Evolutionary conservation across 1,284 basidiomycete genomes (phyloP).

Genomic region (Tilletia setariae): DNA sequence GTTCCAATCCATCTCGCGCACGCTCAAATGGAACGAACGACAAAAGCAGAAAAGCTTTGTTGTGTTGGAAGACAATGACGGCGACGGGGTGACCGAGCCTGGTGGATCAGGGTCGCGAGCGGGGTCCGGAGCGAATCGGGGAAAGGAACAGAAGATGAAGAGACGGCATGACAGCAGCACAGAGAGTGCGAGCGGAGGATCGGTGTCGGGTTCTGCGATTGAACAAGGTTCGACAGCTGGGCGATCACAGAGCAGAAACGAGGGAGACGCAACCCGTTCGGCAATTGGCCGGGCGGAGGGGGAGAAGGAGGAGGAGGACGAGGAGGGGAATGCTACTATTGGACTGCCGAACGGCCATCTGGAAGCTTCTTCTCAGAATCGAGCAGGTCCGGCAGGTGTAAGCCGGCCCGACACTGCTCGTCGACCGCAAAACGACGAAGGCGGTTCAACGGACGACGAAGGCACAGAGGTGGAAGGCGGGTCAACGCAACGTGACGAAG

Average conservation of each 20-base stretch:
- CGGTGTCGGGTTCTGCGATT: neutral
- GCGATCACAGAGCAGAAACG: neutral
- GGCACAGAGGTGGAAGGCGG: neutral
- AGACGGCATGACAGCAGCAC: neutral
- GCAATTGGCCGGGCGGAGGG: slow-evolving; percentile 13
- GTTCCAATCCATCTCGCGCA: slow-evolving; percentile 95
- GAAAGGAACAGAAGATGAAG: slow-evolving; percentile 2
- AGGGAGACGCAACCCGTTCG: too few relatives aligned
- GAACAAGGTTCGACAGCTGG: slow-evolving; percentile 20
- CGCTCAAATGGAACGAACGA: slow-evolving; percentile 70
- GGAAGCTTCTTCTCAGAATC: neutral
- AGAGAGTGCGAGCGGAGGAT: neutral
- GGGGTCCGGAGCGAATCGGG: neutral
- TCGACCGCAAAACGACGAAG: neutral
- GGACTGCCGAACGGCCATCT: neutral
- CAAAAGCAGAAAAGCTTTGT: slow-evolving; percentile 52
- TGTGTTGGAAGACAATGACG: slow-evolving; percentile 72
- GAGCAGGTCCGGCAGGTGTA: neutral
- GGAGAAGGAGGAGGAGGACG: neutral
- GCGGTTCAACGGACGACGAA: neutral
- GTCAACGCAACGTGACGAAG: slow-evolving; percentile 26
- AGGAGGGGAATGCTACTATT: neutral
- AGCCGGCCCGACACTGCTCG: neutral
- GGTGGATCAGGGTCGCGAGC: too few relatives aligned
- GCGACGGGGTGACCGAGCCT: slow-evolving; percentile 3